Conservation (phyloP, 2,329 filamentous ascomycete genomes). For the Sarocladium brachiariae region DNA sequence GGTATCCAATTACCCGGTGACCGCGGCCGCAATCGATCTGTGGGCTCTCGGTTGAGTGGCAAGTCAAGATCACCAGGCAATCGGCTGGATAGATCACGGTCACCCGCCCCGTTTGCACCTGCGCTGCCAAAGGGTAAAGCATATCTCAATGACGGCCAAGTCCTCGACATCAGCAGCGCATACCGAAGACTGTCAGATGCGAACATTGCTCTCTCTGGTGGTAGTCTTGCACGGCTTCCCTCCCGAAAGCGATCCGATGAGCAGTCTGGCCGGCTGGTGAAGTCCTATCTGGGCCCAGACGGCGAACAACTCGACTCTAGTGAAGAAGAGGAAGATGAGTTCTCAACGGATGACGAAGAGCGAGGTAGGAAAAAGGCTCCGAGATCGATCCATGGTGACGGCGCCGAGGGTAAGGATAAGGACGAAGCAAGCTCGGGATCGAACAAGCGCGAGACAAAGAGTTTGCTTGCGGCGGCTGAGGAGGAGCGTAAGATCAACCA, state of each 20-base stretch:
- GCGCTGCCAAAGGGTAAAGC: conserved; percentile 28
- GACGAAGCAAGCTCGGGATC: conserved; percentile 25
- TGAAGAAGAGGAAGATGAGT: conserved; percentile 57
- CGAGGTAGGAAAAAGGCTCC: conserved; percentile 53
- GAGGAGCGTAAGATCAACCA: conserved; percentile 60
- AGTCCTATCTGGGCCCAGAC: conserved; percentile 60
- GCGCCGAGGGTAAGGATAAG: conserved; percentile 27
- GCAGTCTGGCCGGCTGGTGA: conserved; percentile 52
- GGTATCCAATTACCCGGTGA: conserved; percentile 43
- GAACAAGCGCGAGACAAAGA: conserved; percentile 41
- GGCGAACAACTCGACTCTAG: conserved; percentile 62
- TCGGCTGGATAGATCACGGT: conserved; percentile 37
- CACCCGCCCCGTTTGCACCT: conserved; percentile 22
- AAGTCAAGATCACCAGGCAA: conserved; percentile 48
- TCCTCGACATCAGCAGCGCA: conserved; percentile 61
- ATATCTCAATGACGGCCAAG: conserved; percentile 52
- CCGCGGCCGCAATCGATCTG: conserved; percentile 34
- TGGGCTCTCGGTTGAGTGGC: conserved; percentile 27
- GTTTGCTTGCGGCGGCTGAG: conserved; percentile 66
- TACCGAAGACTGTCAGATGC: conserved; percentile 68
- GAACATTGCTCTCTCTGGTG: conserved; percentile 56
- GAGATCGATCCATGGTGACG: conserved; percentile 32
- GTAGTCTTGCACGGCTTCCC: conserved; percentile 55
- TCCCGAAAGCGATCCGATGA: conserved; percentile 44
- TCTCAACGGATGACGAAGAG: conserved; percentile 61